These are phyloP conservation scores for Tetradesmus obliquus DNA, from an alignment of 139 green algal genomes.

Conservation along the genomic window DNA sequence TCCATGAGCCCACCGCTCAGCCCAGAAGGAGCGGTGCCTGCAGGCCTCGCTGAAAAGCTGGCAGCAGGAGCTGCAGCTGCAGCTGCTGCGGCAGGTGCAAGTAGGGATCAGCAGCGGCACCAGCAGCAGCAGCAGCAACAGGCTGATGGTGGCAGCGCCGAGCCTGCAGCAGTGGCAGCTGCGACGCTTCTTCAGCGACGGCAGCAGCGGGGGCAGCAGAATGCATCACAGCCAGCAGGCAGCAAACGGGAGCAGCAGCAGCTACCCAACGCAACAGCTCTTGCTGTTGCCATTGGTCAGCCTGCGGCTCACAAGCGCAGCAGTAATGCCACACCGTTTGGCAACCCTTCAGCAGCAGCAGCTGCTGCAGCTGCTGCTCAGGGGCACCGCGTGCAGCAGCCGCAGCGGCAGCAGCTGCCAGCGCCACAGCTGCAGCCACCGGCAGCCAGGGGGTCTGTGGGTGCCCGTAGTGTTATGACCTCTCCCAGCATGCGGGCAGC, in stretches of 20 bases:
- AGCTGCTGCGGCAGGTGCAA: background rate
- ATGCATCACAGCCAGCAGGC: background rate
- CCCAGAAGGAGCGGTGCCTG: background rate
- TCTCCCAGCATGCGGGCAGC: slow-evolving; percentile 1
- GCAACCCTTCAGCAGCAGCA: background rate
- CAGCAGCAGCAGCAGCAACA: background rate
- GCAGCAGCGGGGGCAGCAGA: background rate
- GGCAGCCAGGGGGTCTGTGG: background rate
- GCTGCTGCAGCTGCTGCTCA: background rate
- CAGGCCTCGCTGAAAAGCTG: background rate
- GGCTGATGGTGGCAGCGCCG: background rate
- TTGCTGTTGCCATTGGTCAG: background rate
- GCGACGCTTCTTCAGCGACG: background rate
- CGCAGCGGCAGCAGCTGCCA: background rate
- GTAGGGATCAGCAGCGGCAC: background rate
- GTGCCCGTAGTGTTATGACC: background rate
- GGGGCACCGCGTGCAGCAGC: background rate
- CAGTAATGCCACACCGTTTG: background rate
- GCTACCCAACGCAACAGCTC: background rate
- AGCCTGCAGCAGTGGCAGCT: slow-evolving; percentile 15
- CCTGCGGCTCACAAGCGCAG: background rate
- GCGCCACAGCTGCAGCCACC: background rate
- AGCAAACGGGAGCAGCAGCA: background rate
- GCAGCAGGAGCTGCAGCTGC: background rate
- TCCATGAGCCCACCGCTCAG: slow-evolving; percentile 3